These are phyloP conservation scores for Colletotrichum magnum DNA, from an alignment of 2,329 filamentous ascomycete species.

Conservation along the genomic window DNA sequence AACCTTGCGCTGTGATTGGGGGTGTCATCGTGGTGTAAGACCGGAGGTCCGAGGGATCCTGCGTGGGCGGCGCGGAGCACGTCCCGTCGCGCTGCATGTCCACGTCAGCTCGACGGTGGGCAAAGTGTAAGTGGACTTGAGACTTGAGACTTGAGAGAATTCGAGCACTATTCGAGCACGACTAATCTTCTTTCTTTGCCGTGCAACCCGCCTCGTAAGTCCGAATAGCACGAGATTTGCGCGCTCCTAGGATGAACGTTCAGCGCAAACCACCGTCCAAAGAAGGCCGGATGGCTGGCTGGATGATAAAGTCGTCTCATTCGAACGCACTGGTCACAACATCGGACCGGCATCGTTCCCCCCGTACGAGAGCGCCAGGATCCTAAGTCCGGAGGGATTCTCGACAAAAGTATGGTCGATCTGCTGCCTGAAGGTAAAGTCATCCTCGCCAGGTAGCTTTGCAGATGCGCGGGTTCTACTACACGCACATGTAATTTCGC, in stretches of 20 bases:
- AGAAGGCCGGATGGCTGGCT: not conserved
- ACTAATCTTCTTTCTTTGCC: not conserved
- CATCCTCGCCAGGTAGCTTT: too few species aligned
- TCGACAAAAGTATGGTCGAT: too few species aligned
- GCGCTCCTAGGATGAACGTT: slow-evolving; percentile 5
- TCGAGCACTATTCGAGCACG: slow-evolving; percentile 7
- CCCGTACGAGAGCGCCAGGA: too few species aligned
- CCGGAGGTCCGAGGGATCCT: slow-evolving; percentile 22
- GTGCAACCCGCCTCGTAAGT: not conserved
- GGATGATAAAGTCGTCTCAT: slow-evolving; percentile 21
- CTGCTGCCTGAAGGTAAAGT: too few species aligned
- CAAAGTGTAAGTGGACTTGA: slow-evolving; percentile 1
- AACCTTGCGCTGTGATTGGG: slow-evolving; percentile 16
- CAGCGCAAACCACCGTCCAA: not conserved
- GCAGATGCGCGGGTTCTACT: not conserved
- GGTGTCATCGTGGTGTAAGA: not conserved
- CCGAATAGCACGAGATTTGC: not conserved
- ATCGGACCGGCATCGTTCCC: slow-evolving; percentile 5
- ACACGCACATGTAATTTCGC: not conserved
- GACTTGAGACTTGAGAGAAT: not conserved
- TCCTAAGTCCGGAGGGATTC: too few species aligned
- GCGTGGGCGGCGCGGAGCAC: not conserved
- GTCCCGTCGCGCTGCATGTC: slow-evolving; percentile 1
- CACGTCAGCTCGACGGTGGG: slow-evolving; percentile 13
- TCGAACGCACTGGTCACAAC: not conserved